Conservation (phyloP, 1,284 basidiomycete genomes). For the Sporisorium scitamineum region DNA sequence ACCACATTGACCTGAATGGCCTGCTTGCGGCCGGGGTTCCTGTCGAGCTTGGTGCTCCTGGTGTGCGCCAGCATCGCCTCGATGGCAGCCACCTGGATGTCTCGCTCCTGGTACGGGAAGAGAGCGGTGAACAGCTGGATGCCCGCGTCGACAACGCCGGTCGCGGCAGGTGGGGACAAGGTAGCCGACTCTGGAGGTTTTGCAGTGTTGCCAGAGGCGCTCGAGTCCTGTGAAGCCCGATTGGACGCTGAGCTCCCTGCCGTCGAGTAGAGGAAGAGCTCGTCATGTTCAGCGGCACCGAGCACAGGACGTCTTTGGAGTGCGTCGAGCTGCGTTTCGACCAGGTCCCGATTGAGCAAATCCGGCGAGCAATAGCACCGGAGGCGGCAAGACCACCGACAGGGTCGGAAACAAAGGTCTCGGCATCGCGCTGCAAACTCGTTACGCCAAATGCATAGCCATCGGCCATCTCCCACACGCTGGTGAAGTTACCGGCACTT, state of each 20-base stretch:
- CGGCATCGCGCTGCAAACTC: constrained; percentile 73
- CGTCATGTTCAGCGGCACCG: constrained; percentile 87
- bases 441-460: constrained; percentile 94
- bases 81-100: constrained; percentile 78
- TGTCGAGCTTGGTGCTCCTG: constrained; percentile 84
- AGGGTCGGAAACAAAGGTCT: constrained; percentile 51
- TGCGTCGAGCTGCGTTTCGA: constrained; percentile 81
- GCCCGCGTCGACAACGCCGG: constrained; percentile 87
- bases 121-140: constrained; percentile 84
- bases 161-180: constrained; percentile 81
- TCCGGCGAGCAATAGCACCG: constrained; percentile 68
- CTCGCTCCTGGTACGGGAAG: constrained; percentile 81
- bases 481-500: constrained; percentile 84
- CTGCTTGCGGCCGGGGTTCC: constrained; percentile 87
- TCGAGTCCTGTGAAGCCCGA: constrained; percentile 1
- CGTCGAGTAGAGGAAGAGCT: constrained; percentile 77
- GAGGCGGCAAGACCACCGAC: constrained; percentile 35
- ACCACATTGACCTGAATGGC: constrained; percentile 86
- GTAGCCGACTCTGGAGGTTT: constrained; percentile 72
- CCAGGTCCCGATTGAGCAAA: constrained; percentile 80
- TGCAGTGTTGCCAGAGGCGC: constrained; percentile 19
- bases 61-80: constrained; percentile 76
- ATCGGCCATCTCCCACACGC: constrained; percentile 87
- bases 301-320: constrained; percentile 84
- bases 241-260: constrained; percentile 3